These are phyloP conservation scores for Ceratocystis huliohia DNA, from an alignment of 2,329 filamentous ascomycete genomes.

Conservation along the genomic window DNA sequence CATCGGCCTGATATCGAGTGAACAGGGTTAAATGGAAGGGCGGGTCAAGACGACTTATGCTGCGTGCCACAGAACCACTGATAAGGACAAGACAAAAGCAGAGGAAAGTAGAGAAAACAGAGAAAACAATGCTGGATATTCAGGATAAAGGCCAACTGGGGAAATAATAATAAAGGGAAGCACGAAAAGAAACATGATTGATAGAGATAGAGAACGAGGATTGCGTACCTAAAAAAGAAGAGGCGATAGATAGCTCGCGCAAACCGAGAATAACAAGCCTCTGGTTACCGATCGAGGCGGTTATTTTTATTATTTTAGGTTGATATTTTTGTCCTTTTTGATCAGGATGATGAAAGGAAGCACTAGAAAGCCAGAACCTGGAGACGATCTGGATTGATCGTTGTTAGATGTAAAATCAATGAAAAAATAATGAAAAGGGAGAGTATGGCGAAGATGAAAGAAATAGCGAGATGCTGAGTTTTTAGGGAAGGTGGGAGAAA, in stretches of 20 bases:
- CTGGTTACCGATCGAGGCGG: not conserved
- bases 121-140: not conserved
- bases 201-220: not conserved
- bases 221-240: slow-evolving; percentile 5
- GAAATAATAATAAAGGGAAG: not conserved
- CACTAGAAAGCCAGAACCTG: not conserved
- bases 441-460: not conserved
- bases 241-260: not conserved
- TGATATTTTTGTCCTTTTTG: not conserved
- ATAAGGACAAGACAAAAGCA: slow-evolving; percentile 13
- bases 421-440: not conserved
- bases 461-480: not conserved
- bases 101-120: slow-evolving; percentile 9
- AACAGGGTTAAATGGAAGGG: not conserved
- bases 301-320: not conserved
- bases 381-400: not conserved
- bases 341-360: not conserved
- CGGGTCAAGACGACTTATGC: slow-evolving; percentile 1
- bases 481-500: not conserved
- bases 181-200: not conserved
- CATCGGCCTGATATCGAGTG: not conserved
- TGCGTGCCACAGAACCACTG: slow-evolving; percentile 6
- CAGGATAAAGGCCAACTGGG: not conserved
- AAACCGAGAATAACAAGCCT: not conserved
- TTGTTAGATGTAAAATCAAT: not conserved